Evolutionary conservation across 2,329 filamentous ascomycete species (phyloP).

Genomic region (Penicillium sp.): DNA sequence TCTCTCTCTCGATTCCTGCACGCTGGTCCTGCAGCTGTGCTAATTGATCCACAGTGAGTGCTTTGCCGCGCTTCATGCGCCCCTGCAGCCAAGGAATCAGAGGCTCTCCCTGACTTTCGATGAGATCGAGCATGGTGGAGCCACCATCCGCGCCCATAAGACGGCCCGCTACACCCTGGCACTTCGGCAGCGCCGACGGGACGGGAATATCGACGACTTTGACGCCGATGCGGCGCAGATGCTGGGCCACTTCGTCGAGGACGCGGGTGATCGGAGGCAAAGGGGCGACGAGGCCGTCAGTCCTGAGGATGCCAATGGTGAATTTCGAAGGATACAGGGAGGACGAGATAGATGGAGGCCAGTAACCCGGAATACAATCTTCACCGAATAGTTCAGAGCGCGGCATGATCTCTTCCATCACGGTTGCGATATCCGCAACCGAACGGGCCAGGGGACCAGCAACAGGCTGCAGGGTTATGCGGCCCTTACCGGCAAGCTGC

Average conservation of each 20-base stretch:
- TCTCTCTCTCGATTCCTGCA: slow-evolving; percentile 50
- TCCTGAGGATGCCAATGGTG: slow-evolving; percentile 43
- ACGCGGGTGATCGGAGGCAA: slow-evolving; percentile 40
- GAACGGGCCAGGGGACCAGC: slow-evolving; percentile 41
- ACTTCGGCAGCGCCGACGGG: slow-evolving; percentile 49
- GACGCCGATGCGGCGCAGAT: slow-evolving; percentile 42
- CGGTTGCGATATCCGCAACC: slow-evolving; percentile 39
- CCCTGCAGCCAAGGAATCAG: slow-evolving; percentile 56
- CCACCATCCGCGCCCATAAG: slow-evolving; percentile 57
- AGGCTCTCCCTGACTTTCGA: slow-evolving; percentile 53
- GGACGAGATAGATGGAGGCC: slow-evolving; percentile 23
- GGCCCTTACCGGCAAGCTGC: slow-evolving; percentile 44
- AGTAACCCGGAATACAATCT: slow-evolving; percentile 42
- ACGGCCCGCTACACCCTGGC: slow-evolving; percentile 53
- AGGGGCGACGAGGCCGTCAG: slow-evolving; percentile 34
- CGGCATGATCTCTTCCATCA: slow-evolving; percentile 50
- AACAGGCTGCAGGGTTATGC: slow-evolving; percentile 48
- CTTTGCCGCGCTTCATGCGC: slow-evolving; percentile 47
- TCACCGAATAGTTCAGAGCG: slow-evolving; percentile 51
- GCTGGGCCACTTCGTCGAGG: slow-evolving; percentile 36
- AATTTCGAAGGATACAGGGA: slow-evolving; percentile 28
- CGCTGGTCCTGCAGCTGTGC: slow-evolving; percentile 51
- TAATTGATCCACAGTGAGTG: slow-evolving; percentile 46
- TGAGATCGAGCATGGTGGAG: slow-evolving; percentile 52
- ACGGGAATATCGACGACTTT: slow-evolving; percentile 56